phyloP scores from a whole-genome alignment of 805 yeast species.

The Komagataella phaffii region DNA sequence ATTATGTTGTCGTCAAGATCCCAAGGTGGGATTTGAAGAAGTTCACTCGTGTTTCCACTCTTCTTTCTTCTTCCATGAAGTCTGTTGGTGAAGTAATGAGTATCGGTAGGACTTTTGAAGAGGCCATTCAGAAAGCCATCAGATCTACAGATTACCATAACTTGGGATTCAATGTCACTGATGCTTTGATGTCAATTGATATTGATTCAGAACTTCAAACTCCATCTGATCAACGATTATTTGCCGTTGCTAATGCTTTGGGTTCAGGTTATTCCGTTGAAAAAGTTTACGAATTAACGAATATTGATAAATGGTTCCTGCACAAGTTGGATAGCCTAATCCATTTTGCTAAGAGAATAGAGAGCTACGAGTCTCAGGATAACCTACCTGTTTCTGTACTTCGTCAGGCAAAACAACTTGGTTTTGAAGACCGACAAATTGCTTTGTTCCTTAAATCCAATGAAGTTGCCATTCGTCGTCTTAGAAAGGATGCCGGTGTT shows the following conservation, averaged over 20 bases:
- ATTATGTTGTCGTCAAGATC: constrained; percentile 92
- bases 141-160: constrained; percentile 93
- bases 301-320: constrained; percentile 94
- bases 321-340: constrained; percentile 71
- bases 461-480: constrained; percentile 84
- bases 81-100: constrained; percentile 99
- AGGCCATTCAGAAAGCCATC: constrained; percentile 94
- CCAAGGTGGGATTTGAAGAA: constrained; percentile 98
- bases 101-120: constrained; percentile 95
- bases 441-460: constrained; percentile 81
- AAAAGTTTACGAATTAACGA: constrained; percentile 80
- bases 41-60: constrained; percentile 82
- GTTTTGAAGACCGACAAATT: constrained; percentile 93
- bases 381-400: constrained; percentile 49
- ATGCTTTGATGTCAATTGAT: constrained; percentile 80
- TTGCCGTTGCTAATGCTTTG: constrained; percentile 93
- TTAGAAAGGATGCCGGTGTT: constrained; percentile 77
- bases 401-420: constrained; percentile 88
- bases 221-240: constrained; percentile 94
- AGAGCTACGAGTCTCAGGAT: constrained; percentile 41
- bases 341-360: constrained; percentile 50
- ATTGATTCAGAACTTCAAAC: constrained; percentile 89
- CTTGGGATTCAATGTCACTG: constrained; percentile 81
- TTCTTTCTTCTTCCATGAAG: constrained; percentile 89
- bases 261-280: constrained; percentile 83